A percentile compares a stretch with the other conserved stretches of the same genome.
Conservation (phyloP, 1,284 basidiomycete genomes). For the Puccinia coronata region DNA sequence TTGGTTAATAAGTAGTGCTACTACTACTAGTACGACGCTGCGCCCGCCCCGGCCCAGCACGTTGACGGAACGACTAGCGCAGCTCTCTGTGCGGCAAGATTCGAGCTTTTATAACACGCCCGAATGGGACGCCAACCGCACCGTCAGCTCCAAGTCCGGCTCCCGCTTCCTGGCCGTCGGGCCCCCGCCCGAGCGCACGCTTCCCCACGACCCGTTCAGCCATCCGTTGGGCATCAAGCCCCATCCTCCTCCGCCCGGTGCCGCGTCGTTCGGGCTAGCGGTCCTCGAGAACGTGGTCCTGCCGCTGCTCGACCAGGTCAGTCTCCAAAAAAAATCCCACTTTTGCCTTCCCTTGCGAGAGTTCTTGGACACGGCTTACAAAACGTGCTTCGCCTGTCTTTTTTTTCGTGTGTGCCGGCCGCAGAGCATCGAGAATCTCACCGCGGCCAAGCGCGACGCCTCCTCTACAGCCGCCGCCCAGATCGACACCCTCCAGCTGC, state of each 20-base stretch:
- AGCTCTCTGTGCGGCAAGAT: background rate
- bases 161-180: background rate
- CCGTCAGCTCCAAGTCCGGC: background rate
- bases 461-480: background rate
- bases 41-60: background rate
- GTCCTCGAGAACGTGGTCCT: slow-evolving; percentile 10
- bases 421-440: slow-evolving; percentile 1
- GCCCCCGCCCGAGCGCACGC: background rate
- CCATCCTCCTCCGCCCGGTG: background rate
- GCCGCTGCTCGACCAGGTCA: slow-evolving; percentile 9
- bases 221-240: background rate
- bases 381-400: background rate
- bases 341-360: no score
- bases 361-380: no score
- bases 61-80: slow-evolving; percentile 11
- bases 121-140: background rate
- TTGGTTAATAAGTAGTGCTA: background rate
- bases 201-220: background rate
- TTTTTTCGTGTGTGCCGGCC: no score
- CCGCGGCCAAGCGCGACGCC: background rate
- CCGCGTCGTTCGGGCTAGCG: background rate
- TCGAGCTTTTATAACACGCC: background rate
- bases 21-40: slow-evolving; percentile 5
- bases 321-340: background rate
- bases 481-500: background rate